These are phyloP conservation scores for Fusarium secorum DNA, from an alignment of 2,329 filamentous ascomycete genomes.

Conservation along the genomic window DNA sequence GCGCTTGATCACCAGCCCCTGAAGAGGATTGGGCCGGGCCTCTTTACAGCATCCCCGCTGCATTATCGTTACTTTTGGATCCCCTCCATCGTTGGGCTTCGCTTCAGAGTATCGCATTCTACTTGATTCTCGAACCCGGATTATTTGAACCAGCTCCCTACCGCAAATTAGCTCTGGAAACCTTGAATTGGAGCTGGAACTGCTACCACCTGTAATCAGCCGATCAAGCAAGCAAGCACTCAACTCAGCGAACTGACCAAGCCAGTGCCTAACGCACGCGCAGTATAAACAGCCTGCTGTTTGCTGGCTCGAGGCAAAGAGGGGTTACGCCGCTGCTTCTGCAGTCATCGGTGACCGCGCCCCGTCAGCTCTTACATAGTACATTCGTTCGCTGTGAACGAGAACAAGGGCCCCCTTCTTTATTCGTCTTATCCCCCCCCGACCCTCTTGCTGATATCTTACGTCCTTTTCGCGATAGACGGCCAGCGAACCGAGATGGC, in stretches of 20 bases:
- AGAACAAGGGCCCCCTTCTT: constrained; percentile 40
- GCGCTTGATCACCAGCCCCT: constrained; percentile 28
- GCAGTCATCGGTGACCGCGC: constrained; percentile 37
- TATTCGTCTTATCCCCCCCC: constrained; percentile 40
- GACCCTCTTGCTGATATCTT: constrained; percentile 44
- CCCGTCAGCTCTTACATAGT: constrained; percentile 37
- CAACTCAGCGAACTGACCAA: constrained; percentile 16
- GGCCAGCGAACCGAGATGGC: constrained; percentile 40
- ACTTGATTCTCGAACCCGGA: constrained; percentile 7
- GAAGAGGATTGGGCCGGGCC: constrained; percentile 27
- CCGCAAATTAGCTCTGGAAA: constrained; percentile 16
- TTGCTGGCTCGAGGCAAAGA: constrained; percentile 34
- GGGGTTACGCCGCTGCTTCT: constrained; percentile 41
- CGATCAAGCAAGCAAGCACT: constrained; percentile 13
- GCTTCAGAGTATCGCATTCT: constrained; percentile 15
- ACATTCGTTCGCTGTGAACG: constrained; percentile 30
- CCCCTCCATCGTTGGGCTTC: constrained; percentile 21
- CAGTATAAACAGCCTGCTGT: constrained; percentile 32
- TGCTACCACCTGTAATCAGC: constrained; percentile 26
- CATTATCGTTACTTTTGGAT: constrained; percentile 22
- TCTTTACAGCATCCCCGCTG: constrained; percentile 18
- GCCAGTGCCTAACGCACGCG: constrained; percentile 27
- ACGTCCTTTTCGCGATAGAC: constrained; percentile 43
- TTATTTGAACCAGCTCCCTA: constrained; percentile 12
- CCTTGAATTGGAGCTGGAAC: constrained; percentile 6